phyloP scores from a whole-genome alignment of 2,329 filamentous ascomycete genomes.

The Clonostachys rhizophaga region DNA sequence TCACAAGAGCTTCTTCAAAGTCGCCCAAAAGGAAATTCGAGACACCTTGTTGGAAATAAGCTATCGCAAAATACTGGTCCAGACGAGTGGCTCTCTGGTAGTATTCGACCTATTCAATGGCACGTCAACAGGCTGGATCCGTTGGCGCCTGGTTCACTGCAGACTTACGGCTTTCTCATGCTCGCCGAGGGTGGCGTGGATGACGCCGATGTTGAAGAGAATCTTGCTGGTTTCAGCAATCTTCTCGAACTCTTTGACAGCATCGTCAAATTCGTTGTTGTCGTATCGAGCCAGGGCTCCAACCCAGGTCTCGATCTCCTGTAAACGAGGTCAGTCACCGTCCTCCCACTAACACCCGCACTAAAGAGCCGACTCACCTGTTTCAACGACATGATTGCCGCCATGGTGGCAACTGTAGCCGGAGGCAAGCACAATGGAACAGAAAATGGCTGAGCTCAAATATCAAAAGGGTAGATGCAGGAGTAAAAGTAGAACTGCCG shows the following conservation, averaged over 20 bases:
- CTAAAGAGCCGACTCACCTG: constrained; percentile 36
- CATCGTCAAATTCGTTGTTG: constrained; percentile 94
- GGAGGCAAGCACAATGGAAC: no score
- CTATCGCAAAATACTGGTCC: constrained; percentile 93
- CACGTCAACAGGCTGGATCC: no score
- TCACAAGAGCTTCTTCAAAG: constrained; percentile 93
- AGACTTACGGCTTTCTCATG: constrained; percentile 85
- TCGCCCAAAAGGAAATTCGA: constrained; percentile 97
- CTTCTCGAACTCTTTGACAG: constrained; percentile 75
- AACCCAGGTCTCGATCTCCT: constrained; percentile 99
- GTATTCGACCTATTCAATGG: constrained; percentile 68
- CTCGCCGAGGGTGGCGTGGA: constrained; percentile 92
- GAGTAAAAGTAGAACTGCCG: no score
- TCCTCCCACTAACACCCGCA: no score
- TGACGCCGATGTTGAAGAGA: constrained; percentile 96
- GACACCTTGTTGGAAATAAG: constrained; percentile 97
- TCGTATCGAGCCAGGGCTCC: constrained; percentile 87
- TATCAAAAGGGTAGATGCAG: no score
- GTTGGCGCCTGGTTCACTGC: background rate
- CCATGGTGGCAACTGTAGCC: background rate
- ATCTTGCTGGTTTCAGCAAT: constrained; percentile 98
- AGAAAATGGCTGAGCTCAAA: no score
- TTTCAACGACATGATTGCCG: constrained; percentile 52
- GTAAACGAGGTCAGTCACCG: background rate
- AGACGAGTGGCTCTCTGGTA: constrained; percentile 88